Evolutionary conservation across 2,329 filamentous ascomycete species (phyloP).

Genomic region (Penicillium digitatum): DNA sequence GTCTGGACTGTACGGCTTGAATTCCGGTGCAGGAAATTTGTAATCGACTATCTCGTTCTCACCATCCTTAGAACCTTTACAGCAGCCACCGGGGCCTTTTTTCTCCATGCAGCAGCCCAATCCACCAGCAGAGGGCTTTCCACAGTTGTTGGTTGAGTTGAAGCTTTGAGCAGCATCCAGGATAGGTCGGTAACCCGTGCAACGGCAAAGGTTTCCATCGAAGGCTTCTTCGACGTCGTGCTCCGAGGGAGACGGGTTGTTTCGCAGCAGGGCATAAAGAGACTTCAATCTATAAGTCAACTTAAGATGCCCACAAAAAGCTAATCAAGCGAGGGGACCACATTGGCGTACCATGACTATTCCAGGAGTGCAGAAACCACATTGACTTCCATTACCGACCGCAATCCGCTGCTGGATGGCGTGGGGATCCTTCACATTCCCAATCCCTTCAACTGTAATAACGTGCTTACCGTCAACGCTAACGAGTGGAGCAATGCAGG

Average conservation of each 20-base stretch:
- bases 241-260: conserved; percentile 71
- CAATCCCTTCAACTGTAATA: conserved; percentile 95
- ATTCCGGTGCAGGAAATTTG: conserved; percentile 77
- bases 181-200: conserved; percentile 92
- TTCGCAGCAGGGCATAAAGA: conserved; percentile 85
- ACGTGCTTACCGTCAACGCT: conserved; percentile 97
- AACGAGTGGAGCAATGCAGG: conserved; percentile 85
- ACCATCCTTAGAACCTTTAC: conserved; percentile 52
- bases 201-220: conserved; percentile 92
- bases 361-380: conserved; percentile 91
- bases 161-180: conserved; percentile 92
- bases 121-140: conserved; percentile 54
- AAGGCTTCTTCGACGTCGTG: conserved; percentile 93
- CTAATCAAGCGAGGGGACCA: background rate
- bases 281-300: conserved; percentile 51
- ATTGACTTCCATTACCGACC: conserved; percentile 87
- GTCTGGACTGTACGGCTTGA: conserved; percentile 90
- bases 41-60: conserved; percentile 39
- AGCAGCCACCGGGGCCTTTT: conserved; percentile 60
- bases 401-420: conserved; percentile 88
- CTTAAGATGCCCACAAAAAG: background rate
- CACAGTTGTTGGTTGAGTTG: conserved; percentile 51
- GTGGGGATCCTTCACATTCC: conserved; percentile 80
- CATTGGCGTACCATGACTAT: conserved; percentile 70
- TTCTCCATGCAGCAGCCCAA: conserved; percentile 69